Conservation (phyloP, 164 flowering plant genomes). For the Chloranthus sessilifolius region DNA sequence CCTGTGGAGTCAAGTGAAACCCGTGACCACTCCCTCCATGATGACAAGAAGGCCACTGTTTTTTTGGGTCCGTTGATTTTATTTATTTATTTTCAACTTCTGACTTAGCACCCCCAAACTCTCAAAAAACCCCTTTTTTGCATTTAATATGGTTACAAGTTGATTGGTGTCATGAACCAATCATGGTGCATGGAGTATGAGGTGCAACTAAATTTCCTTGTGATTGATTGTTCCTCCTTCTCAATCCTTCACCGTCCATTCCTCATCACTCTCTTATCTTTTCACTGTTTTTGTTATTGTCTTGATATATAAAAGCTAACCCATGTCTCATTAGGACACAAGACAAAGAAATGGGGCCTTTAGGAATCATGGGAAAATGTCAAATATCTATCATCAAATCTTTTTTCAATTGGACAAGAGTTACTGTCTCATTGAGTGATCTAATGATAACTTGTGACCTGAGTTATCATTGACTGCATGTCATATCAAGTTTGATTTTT, state of each 20-base stretch:
- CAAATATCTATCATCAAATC: too few species aligned
- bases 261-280: background rate
- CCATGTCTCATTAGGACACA: conserved; percentile 25
- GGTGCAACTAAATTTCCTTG: background rate
- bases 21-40: conserved; percentile 33
- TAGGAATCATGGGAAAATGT: too few species aligned
- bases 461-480: too few species aligned
- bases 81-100: background rate
- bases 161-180: conserved; percentile 1
- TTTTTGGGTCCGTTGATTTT: conserved; percentile 5
- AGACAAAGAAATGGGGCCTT: conserved; percentile 13
- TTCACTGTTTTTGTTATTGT: background rate
- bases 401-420: too few species aligned
- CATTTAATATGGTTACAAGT: conserved; percentile 17
- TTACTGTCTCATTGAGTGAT: too few species aligned
- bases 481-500: too few species aligned
- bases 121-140: conserved; percentile 12
- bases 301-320: conserved; percentile 27
- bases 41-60: conserved; percentile 9
- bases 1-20: conserved; percentile 34
- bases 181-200: background rate
- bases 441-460: too few species aligned
- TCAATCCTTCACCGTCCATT: conserved; percentile 8
- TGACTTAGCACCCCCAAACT: conserved; percentile 13
- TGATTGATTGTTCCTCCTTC: background rate